Base-by-base conservation (phyloP, 2,329 filamentous ascomycete species). In the Fusarium longipes region DNA sequence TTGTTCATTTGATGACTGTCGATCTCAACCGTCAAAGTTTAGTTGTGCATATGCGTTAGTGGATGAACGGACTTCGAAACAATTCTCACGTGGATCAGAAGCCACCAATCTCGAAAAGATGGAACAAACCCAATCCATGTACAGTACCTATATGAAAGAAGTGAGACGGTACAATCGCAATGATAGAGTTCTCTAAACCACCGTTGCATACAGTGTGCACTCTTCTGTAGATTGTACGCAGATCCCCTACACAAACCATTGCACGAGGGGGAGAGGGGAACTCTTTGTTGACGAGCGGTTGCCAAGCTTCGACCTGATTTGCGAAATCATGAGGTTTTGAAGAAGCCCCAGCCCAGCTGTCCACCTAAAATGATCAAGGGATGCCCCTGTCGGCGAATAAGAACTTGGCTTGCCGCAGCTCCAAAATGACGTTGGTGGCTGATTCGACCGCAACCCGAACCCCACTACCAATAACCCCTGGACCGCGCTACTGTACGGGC, bases 401-500 rank as follows among this genome's bases (percentile, higher is more conserved):
- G 39, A 69, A 54, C 48, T 49, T 38, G 49, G 68, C 68, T 57
- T 57, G 62, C 54, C 43, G 45, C 33, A 39, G 33, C 47, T 60
- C n/a, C 53, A 62, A n/a, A 70, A 65, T 74, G 72, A 74, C 72
- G 72, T 74, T 38, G 51, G 52, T 70, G 70, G 70, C 70, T 68
- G 58, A 60, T 55, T 53, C 45, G 36, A 51, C 36, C 44, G 48
- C 10, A 49, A 48, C 53, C 45, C 20, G 3, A 55, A 27, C 38
- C n/a, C 57, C 55, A 52, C 57, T 60, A 49, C 59, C 32, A 42
- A 52, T 27, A 55, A 68, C 72, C 72, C 70, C 66, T 74, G 58
- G 65, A 38, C 66, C 57, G 44, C 27, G 57, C 57, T 70, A 68
- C 67, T 55, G 55, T 65, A 67, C 65, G n/a, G n/a, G n/a, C n/a